Conservation (phyloP, 192 early-diverging fungal genomes). For the Coemansia nantahalensis region DNA sequence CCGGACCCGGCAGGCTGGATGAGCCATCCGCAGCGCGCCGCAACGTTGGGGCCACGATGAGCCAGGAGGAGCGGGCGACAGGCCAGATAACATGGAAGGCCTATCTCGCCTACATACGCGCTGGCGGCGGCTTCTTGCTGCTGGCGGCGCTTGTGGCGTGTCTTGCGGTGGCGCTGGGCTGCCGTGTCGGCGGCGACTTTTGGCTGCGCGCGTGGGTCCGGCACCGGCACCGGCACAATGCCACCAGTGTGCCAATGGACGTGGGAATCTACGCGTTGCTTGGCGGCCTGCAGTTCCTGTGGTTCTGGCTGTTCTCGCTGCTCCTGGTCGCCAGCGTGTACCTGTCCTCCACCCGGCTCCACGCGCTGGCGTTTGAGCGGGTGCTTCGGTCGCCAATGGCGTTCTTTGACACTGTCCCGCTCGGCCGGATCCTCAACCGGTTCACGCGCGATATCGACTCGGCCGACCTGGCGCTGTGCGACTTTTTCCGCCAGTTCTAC, state of each 20-base stretch:
- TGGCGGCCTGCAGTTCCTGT: constrained; percentile 60
- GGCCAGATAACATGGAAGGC: constrained; percentile 59
- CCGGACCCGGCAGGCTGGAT: no score
- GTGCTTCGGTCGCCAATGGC: constrained; percentile 64
- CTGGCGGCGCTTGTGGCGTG: constrained; percentile 23
- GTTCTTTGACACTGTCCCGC: constrained; percentile 76
- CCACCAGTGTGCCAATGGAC: constrained; percentile 48
- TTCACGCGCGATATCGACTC: constrained; percentile 67
- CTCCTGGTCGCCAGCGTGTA: constrained; percentile 17
- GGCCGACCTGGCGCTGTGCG: constrained; percentile 60
- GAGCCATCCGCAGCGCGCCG: no score
- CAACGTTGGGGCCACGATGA: constrained; percentile 56
- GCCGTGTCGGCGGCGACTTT: constrained; percentile 51
- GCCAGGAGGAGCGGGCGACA: constrained; percentile 74
- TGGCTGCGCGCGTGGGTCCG: constrained; percentile 68
- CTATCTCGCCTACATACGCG: constrained; percentile 61
- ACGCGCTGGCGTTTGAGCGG: constrained; percentile 71
- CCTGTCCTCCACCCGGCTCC: constrained; percentile 60
- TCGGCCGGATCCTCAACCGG: constrained; percentile 72
- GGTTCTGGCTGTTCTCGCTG: constrained; percentile 30
- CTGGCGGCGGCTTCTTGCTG: constrained; percentile 23
- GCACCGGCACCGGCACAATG: constrained; percentile 23
- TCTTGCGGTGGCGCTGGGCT: constrained; percentile 26
- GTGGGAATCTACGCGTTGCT: constrained; percentile 66
- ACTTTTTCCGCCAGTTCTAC: constrained; percentile 65